Base-by-base conservation (phyloP, 768 basidiomycete genomes). In the Tephrocybe sp. region DNA sequence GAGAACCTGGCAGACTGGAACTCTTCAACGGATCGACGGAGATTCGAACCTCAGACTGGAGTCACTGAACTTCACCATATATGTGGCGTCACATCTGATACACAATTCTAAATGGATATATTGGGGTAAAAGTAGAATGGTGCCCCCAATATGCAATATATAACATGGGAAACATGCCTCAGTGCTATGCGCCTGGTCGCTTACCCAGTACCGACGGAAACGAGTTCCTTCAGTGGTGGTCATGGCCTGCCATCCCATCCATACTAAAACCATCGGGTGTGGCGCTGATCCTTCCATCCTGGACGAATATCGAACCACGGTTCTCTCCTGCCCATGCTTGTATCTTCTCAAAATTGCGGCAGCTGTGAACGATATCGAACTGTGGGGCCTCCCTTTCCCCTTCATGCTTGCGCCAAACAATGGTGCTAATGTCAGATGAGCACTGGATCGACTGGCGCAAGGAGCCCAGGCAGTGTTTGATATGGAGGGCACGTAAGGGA, bases 331-430 rank as follows among this genome's bases (percentile, higher is more conserved):
- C 39, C 54, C 49, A 55, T 11, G 45, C 30, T 21, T 39, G n/a
- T 10, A 50, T 47, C 54, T 50, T 50, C 6, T 41, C 48, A 17
- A 47, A 55, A 23, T 48, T 48, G n/a, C 50, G 50, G 7, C 54
- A 51, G n/a, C 41, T 56, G n/a, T 56, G 50, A 20, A 48, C 17
- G 20, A 51, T 51, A 26, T 48, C 37, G 26, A 56, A 56, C 20
- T 45, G 50, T 7, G 50, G 44, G 8, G 17, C 30, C 28, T 42
- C 25, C 14, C 40, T 40, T 9, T 37, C 34, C 4, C 40, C 45
- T n/a, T 44, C 48, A 2, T 28, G 39, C 14, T 50, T 46, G 49
- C 33, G 21, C 42, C 43, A 51, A 10, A 55, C 38, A 17, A 51
- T 55, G 9, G 54, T 50, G 26, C 54, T 48, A 30, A 51, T 56